A percentile compares a stretch with the other conserved stretches of the same genome.
Conservation (phyloP, 805 yeast genomes). For the Nakazawaea holstii region DNA sequence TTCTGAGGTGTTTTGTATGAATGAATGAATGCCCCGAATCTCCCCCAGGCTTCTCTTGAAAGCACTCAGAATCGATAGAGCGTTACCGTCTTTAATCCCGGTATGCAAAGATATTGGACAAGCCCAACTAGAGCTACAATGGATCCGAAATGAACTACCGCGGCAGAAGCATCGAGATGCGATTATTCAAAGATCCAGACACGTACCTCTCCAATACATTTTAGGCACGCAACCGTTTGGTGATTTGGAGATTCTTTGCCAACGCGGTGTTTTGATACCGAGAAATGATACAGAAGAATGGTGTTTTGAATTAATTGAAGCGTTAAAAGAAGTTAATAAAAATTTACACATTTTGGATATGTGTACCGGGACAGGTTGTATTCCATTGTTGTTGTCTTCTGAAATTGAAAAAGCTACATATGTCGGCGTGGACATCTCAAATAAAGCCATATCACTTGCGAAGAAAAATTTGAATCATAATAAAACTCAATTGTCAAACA, state of each 20-base stretch:
- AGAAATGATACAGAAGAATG: conserved; percentile 96
- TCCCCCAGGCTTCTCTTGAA: neutral
- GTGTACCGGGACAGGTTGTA: conserved; percentile 89
- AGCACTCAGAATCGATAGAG: neutral
- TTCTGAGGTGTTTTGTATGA: neutral
- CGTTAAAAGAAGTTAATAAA: conserved; percentile 26
- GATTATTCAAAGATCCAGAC: conserved; percentile 41
- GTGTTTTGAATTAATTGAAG: conserved; percentile 40
- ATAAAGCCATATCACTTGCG: conserved; percentile 47
- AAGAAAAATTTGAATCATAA: conserved; percentile 31
- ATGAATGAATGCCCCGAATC: conserved; percentile 6
- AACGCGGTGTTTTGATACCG: conserved; percentile 73
- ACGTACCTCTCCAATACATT: conserved; percentile 79
- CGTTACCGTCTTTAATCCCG: conserved; percentile 18
- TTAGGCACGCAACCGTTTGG: conserved; percentile 89
- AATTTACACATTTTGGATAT: conserved; percentile 48
- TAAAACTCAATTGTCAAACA: neutral
- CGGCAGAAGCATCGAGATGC: conserved; percentile 43
- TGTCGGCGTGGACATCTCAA: conserved; percentile 53
- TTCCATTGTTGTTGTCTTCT: conserved; percentile 49
- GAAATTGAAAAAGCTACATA: conserved; percentile 16
- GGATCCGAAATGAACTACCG: conserved; percentile 62
- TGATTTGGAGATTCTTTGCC: conserved; percentile 50
- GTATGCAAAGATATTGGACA: conserved; percentile 23
- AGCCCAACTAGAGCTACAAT: conserved; percentile 54